Evolutionary conservation across 805 yeast genomes (phyloP).

Genomic region (Yamadazyma nakazawae): DNA sequence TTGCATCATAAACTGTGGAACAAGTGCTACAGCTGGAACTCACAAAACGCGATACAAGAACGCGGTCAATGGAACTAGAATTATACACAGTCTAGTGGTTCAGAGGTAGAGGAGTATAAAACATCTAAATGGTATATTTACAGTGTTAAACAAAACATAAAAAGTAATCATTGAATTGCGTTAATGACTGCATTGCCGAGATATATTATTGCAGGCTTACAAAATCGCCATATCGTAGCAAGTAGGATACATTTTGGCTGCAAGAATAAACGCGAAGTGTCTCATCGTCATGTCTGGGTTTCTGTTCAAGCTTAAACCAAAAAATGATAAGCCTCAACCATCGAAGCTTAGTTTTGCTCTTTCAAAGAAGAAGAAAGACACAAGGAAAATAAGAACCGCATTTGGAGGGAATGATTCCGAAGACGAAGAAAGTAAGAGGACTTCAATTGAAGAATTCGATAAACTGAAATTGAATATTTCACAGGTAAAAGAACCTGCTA

Average conservation of each 20-base stretch:
- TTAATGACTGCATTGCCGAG: too few relatives aligned
- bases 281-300: conserved; percentile 5
- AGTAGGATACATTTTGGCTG: neutral
- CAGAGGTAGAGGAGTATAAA: too few relatives aligned
- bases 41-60: conserved; percentile 6
- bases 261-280: conserved; percentile 1
- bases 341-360: neutral
- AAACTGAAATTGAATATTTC: conserved; percentile 13
- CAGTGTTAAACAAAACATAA: too few relatives aligned
- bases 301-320: conserved; percentile 6
- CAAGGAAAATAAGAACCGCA: neutral
- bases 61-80: neutral
- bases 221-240: too few relatives aligned
- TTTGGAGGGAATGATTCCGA: conserved; percentile 17
- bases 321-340: neutral
- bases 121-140: too few relatives aligned
- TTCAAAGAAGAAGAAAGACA: neutral
- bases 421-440: conserved; percentile 17
- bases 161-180: too few relatives aligned
- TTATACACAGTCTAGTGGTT: neutral
- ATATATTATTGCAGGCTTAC: too few relatives aligned
- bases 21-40: neutral
- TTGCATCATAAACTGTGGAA: conserved; percentile 2
- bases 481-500: conserved; percentile 14
- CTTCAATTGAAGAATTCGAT: conserved; percentile 24